Evolutionary conservation across 805 yeast genomes (phyloP).

Genomic region (Zygoascus bituminiphila): DNA sequence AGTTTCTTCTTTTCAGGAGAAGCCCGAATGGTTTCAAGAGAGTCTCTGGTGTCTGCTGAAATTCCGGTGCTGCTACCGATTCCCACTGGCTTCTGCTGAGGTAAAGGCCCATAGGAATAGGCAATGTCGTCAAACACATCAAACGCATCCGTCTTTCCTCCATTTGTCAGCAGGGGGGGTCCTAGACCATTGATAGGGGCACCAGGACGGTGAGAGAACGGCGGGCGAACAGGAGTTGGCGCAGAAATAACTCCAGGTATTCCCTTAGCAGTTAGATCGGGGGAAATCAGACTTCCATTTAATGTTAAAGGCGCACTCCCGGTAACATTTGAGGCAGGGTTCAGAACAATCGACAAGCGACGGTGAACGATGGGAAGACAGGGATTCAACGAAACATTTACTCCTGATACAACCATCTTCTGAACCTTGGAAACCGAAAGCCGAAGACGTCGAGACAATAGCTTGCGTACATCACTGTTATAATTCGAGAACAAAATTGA

Average conservation of each 20-base stretch:
- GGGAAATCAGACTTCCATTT: not conserved
- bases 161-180: not conserved
- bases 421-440: constrained; percentile 13
- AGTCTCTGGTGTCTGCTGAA: not conserved
- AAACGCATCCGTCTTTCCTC: constrained; percentile 25
- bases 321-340: constrained; percentile 14
- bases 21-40: not conserved
- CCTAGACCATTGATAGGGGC: not conserved
- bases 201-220: not conserved
- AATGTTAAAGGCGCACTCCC: not conserved
- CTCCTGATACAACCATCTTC: constrained; percentile 5
- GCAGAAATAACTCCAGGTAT: not conserved
- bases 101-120: constrained; percentile 17
- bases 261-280: not conserved
- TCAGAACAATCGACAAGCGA: constrained; percentile 19
- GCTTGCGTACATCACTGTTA: constrained; percentile 20
- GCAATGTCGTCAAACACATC: constrained; percentile 33
- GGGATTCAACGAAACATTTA: constrained; percentile 16
- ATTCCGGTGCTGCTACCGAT: not conserved
- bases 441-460: constrained; percentile 19
- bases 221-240: not conserved
- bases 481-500: constrained; percentile 22
- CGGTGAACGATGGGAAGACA: constrained; percentile 27
- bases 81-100: not conserved
- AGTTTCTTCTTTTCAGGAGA: not conserved